A percentile compares a stretch with the other conserved stretches of the same genome.
phyloP scores from a whole-genome alignment of 345 rosid genomes.

The Capsella bursapastoris region DNA sequence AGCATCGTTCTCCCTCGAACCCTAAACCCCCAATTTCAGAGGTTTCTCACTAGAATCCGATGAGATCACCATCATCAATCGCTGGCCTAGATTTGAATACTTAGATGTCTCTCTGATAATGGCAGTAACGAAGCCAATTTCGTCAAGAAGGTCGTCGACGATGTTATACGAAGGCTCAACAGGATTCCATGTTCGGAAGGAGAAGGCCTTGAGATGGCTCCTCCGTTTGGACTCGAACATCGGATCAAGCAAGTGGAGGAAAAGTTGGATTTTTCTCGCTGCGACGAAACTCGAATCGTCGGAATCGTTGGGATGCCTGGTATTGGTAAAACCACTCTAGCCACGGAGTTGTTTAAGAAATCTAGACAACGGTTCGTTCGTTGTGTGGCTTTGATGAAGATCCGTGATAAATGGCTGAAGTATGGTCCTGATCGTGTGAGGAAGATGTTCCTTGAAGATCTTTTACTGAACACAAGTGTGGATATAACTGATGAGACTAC shows the following conservation, averaged over 20 bases:
- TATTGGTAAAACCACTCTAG: conserved; percentile 35
- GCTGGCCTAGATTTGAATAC: too few species aligned
- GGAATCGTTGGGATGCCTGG: conserved; percentile 40
- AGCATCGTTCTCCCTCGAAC: too few species aligned
- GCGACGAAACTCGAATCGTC: conserved; percentile 17
- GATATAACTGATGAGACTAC: background rate
- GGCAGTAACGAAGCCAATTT: conserved; percentile 3
- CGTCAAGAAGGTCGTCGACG: background rate
- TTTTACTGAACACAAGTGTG: background rate
- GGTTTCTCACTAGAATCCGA: too few species aligned
- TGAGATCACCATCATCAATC: too few species aligned
- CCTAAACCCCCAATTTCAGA: too few species aligned
- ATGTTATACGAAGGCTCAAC: background rate
- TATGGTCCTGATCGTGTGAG: background rate
- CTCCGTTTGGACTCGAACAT: conserved; percentile 16
- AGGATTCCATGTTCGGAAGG: conserved; percentile 2
- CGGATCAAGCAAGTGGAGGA: conserved; percentile 18
- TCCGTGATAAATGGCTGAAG: background rate
- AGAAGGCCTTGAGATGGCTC: conserved; percentile 12
- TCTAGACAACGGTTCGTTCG: background rate
- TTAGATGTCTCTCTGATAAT: background rate
- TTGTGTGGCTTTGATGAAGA: conserved; percentile 11
- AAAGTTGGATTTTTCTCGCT: background rate
- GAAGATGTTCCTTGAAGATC: background rate
- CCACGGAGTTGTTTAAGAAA: background rate